Evolutionary conservation across 1,284 basidiomycete genomes (phyloP), one percentile per base, ranked within the genome.

Genomic region (Butyriboletus appendiculatus): DNA sequence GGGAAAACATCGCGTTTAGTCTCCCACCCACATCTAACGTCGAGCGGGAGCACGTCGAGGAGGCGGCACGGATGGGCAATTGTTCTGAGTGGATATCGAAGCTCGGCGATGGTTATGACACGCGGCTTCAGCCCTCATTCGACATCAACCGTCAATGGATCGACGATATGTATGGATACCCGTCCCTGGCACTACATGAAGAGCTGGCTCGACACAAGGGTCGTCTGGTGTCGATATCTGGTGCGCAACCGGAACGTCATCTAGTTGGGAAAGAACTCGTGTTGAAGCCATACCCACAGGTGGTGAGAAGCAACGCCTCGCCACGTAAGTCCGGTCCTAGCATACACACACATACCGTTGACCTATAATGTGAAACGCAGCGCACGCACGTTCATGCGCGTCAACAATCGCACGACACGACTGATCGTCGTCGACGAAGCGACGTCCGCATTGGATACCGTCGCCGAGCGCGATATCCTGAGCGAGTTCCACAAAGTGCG

Each of bases 371-470:
- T 45, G 14, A 3, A 3, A 5, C 26, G 26, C 52, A 76, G 74
- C 9, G 69, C 73, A 1, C 66, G 76, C 26, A 72, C 70, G 4
- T 75, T 75, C 45, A 70, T 81, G 77, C 72, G 76, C n/a, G 70
- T 81, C 28, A 67, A 66, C 15, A 72, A 76, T 3, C 70, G 69
- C 8, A 34, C 71, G 4, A 70, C 78, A 26, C 76, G 73, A 16
- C 73, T 80, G 22, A 65, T 81, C 14, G 74, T 76, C 4, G 71
- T 79, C 3, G 81, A 84, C 52, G 80, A 83, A 60, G 80, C 80
- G 1, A 81, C 75, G 24, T 81, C 79, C 0, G 75, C 79, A 0
- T 59, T 84, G 11, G 81, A 82, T 45, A 75, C 81, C 6, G 71
- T 79, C 55, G 77, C 70, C 2, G 81, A 83, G 63, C 69, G 71